Percentiles rank a stretch among this genome's conserved stretches.
These are phyloP conservation scores for Penicillium desertorum DNA, from an alignment of 495 filamentous ascomycete genomes.

Conservation along the genomic window DNA sequence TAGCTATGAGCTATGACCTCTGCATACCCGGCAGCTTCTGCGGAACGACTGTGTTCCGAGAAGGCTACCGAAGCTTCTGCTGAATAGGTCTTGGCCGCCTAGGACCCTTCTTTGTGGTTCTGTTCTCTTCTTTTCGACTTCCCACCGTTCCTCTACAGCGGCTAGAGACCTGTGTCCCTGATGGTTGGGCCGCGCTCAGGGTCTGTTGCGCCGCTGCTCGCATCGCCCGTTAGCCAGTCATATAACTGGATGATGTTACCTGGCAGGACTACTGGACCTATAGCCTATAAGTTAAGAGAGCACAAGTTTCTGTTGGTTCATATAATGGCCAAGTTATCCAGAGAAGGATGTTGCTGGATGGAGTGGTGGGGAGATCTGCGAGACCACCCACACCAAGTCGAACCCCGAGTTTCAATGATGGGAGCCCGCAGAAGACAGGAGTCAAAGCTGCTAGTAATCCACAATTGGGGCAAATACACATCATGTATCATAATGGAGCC, in stretches of 20 bases:
- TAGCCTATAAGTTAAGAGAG: conserved; percentile 4
- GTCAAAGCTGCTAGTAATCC: not conserved
- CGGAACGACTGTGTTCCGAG: conserved; percentile 9
- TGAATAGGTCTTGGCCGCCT: conserved; percentile 12
- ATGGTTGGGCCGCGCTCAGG: conserved; percentile 27
- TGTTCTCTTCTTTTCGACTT: conserved; percentile 8
- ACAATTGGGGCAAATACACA: conserved; percentile 13
- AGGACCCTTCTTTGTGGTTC: conserved; percentile 13
- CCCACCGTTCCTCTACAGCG: conserved; percentile 15
- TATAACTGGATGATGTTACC: conserved; percentile 18
- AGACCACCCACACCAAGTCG: not conserved
- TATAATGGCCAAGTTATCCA: conserved; percentile 15
- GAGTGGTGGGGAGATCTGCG: not conserved
- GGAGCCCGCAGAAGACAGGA: conserved; percentile 11
- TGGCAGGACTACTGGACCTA: conserved; percentile 17
- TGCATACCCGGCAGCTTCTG: conserved; percentile 5
- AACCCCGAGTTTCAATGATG: conserved; percentile 1
- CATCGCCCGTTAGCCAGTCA: conserved; percentile 17
- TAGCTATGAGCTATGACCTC: conserved; percentile 17
- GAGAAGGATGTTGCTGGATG: conserved; percentile 25
- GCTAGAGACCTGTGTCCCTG: conserved; percentile 19
- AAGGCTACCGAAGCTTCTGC: conserved; percentile 27
- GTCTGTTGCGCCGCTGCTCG: conserved; percentile 14
- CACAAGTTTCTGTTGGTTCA: conserved; percentile 9
- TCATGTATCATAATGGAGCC: conserved; percentile 5